Conservation (phyloP, 2,329 filamentous ascomycete genomes). For the Alternaria arbusti region DNA sequence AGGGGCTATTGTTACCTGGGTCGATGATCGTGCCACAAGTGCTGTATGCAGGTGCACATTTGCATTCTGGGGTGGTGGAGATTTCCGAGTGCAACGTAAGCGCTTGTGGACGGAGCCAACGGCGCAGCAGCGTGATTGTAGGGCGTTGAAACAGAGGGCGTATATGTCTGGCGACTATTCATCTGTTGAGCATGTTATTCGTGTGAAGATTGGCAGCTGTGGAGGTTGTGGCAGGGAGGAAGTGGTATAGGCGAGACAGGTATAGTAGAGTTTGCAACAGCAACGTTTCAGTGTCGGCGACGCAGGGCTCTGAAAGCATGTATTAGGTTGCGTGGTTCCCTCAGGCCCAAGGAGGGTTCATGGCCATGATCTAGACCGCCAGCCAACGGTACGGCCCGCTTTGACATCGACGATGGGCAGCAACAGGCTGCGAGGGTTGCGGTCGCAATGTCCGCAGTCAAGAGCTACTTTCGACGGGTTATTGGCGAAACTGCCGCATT, state of each 20-base stretch:
- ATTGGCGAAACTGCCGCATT: slow-evolving; percentile 5
- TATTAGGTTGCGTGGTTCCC: background rate
- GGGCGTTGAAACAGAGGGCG: background rate
- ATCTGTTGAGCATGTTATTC: background rate
- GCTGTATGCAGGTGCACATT: slow-evolving; percentile 6
- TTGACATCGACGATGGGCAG: slow-evolving; percentile 1
- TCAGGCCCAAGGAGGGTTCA: background rate
- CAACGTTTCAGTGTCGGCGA: background rate
- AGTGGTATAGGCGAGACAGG: background rate
- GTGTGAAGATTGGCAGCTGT: background rate
- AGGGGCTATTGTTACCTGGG: background rate
- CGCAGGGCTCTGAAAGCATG: background rate
- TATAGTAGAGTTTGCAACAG: background rate
- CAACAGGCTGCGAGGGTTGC: slow-evolving; percentile 9
- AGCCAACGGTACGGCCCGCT: slow-evolving; percentile 15
- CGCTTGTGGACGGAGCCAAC: background rate
- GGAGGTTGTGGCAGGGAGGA: background rate
- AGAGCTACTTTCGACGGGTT: slow-evolving; percentile 2
- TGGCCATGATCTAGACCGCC: slow-evolving; percentile 9
- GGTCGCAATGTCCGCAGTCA: slow-evolving; percentile 8
- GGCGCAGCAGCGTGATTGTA: background rate
- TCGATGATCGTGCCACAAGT: background rate
- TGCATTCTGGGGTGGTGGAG: background rate
- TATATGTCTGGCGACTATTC: background rate
- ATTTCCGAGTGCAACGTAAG: background rate